phyloP scores from a whole-genome alignment of 768 basidiomycete species.

The Suillus ampliporus region DNA sequence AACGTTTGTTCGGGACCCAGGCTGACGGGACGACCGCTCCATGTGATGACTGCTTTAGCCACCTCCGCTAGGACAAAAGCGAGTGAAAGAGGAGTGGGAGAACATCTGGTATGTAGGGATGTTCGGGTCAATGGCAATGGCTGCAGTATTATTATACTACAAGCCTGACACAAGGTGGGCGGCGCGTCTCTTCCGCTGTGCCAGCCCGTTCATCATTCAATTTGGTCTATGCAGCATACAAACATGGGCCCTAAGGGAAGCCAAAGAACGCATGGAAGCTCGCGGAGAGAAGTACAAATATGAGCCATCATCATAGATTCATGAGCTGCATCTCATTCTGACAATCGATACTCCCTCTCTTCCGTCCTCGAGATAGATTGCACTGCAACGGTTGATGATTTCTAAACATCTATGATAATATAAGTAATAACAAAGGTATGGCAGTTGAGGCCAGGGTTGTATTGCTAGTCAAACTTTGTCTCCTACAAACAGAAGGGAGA shows the following conservation, averaged over 20 bases:
- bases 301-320: conserved; percentile 53
- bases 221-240: conserved; percentile 65
- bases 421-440: conserved; percentile 16
- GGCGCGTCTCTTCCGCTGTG: conserved; percentile 3
- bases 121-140: conserved; percentile 85
- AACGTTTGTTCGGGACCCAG: not conserved
- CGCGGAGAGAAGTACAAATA: conserved; percentile 92
- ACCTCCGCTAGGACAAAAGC: conserved; percentile 77
- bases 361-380: conserved; percentile 1
- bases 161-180: conserved; percentile 92
- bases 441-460: conserved; percentile 31
- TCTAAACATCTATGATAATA: conserved; percentile 4
- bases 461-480: conserved; percentile 1
- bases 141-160: conserved; percentile 80
- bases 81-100: conserved; percentile 92
- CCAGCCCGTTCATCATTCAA: conserved; percentile 2
- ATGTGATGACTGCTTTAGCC: conserved; percentile 51
- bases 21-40: conserved; percentile 11
- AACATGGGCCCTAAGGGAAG: conserved; percentile 91
- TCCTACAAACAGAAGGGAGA: not conserved
- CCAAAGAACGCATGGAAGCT: conserved; percentile 88
- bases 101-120: conserved; percentile 89
- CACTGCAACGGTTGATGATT: not conserved
- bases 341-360: not conserved
- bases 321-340: conserved; percentile 7